phyloP scores from a whole-genome alignment of 2,329 filamentous ascomycete genomes.

The Didymella lethalis region DNA sequence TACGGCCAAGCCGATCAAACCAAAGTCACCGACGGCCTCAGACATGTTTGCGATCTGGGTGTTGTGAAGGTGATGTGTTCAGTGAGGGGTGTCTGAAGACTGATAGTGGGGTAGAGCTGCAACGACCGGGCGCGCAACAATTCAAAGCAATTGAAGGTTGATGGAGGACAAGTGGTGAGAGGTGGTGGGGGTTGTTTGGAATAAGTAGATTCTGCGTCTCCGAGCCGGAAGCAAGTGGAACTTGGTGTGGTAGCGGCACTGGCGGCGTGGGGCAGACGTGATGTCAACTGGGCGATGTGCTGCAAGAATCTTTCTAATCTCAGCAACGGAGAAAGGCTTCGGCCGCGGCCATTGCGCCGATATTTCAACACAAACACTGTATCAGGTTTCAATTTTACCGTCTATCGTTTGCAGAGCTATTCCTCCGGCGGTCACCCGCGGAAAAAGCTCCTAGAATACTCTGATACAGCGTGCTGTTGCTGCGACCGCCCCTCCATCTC shows the following conservation, averaged over 20 bases:
- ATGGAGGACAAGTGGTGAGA: slow-evolving; percentile 34
- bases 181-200: slow-evolving; percentile 39
- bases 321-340: slow-evolving; percentile 35
- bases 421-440: slow-evolving; percentile 17
- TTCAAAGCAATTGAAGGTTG: slow-evolving; percentile 37
- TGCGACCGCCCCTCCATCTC: slow-evolving; percentile 24
- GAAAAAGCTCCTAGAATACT: slow-evolving; percentile 26
- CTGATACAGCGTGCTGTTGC: slow-evolving; percentile 19
- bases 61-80: slow-evolving; percentile 17
- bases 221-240: slow-evolving; percentile 40
- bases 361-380: slow-evolving; percentile 15
- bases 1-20: slow-evolving; percentile 62
- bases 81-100: slow-evolving; percentile 28
- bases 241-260: slow-evolving; percentile 34
- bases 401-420: slow-evolving; percentile 7
- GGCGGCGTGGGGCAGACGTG: slow-evolving; percentile 42
- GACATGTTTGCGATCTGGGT: slow-evolving; percentile 41
- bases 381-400: slow-evolving; percentile 20
- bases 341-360: slow-evolving; percentile 43
- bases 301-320: slow-evolving; percentile 37
- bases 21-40: slow-evolving; percentile 57
- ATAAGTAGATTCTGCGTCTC: slow-evolving; percentile 44
- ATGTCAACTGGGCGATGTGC: slow-evolving; percentile 34
- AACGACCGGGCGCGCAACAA: slow-evolving; percentile 43
- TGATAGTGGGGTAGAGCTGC: slow-evolving; percentile 42